Percentiles rank a stretch among this genome's conserved stretches.
These are phyloP conservation scores for Coprinellus aureogranulatus DNA, from an alignment of 768 basidiomycete genomes.

Conservation along the genomic window DNA sequence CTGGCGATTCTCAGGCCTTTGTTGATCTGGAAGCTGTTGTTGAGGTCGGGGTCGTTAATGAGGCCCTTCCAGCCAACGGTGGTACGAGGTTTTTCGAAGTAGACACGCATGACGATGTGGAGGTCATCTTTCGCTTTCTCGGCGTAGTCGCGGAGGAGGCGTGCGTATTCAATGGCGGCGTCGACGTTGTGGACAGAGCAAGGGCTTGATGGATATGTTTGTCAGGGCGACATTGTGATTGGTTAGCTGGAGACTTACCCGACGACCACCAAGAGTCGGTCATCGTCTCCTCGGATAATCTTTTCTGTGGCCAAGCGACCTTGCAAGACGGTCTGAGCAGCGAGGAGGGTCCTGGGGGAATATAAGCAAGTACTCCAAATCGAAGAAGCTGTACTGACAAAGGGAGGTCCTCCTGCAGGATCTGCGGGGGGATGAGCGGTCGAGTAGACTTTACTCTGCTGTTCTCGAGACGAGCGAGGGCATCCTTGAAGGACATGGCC, in stretches of 20 bases:
- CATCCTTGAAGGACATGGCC: conserved; percentile 76
- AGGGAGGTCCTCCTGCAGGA: conserved; percentile 90
- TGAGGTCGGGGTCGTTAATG: conserved; percentile 96
- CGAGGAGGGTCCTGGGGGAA: conserved; percentile 58
- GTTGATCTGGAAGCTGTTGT: conserved; percentile 93
- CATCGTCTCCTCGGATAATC: conserved; percentile 82
- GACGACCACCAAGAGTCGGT: conserved; percentile 88
- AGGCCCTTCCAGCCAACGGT: conserved; percentile 99
- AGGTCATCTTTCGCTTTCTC: conserved; percentile 80
- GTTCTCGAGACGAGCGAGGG: conserved; percentile 80
- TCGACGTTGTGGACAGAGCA: conserved; percentile 93
- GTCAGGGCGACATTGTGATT: not conserved
- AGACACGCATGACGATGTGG: conserved; percentile 95
- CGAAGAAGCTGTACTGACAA: conserved; percentile 44
- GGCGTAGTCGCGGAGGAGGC: conserved; percentile 74
- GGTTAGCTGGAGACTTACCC: conserved; percentile 49
- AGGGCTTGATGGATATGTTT: conserved; percentile 48
- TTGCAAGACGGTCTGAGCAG: conserved; percentile 87
- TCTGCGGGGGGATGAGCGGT: conserved; percentile 91
- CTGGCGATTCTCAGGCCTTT: conserved; percentile 89
- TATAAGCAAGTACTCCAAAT: not conserved
- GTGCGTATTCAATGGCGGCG: conserved; percentile 85
- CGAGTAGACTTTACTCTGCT: conserved; percentile 81
- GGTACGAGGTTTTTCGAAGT: conserved; percentile 96
- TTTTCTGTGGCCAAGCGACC: conserved; percentile 78